Percentiles rank a stretch among this genome's conserved stretches.
Evolutionary conservation across 1,284 basidiomycete species (phyloP).

Genomic region (Papiliotrema laurentii): DNA sequence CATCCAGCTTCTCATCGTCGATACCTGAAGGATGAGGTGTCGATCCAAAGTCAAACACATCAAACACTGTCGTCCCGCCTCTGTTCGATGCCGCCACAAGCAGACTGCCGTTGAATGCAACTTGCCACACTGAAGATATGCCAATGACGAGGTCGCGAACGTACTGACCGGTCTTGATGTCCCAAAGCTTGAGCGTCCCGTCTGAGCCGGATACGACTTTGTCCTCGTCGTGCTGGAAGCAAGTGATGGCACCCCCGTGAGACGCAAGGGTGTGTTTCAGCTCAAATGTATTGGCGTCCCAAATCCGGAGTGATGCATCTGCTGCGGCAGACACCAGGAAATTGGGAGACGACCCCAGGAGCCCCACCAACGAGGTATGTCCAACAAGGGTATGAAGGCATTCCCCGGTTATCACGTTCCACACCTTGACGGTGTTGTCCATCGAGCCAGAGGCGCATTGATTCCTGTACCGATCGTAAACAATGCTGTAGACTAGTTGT

Average conservation of each 20-base stretch:
- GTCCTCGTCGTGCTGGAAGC: constrained; percentile 95
- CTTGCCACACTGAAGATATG: constrained; percentile 91
- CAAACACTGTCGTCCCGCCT: constrained; percentile 60
- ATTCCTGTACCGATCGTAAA: constrained; percentile 74
- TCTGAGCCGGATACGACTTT: constrained; percentile 90
- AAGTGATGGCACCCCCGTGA: constrained; percentile 91
- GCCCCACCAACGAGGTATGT: constrained; percentile 81
- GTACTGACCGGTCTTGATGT: constrained; percentile 74
- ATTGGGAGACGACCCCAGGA: constrained; percentile 79
- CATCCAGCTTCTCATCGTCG: constrained; percentile 39
- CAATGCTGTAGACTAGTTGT: constrained; percentile 75
- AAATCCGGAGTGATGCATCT: constrained; percentile 84
- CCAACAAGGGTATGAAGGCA: constrained; percentile 75
- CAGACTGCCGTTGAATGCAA: constrained; percentile 85
- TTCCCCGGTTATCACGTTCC: constrained; percentile 76
- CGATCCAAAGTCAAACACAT: constrained; percentile 44
- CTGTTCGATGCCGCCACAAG: constrained; percentile 88
- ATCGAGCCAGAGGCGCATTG: constrained; percentile 92
- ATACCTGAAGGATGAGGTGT: constrained; percentile 22
- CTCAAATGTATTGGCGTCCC: constrained; percentile 79
- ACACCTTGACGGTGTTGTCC: constrained; percentile 91
- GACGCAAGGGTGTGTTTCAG: constrained; percentile 74
- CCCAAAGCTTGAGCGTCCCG: constrained; percentile 96
- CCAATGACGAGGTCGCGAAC: constrained; percentile 81
- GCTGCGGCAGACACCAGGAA: constrained; percentile 89